These are phyloP conservation scores for Salvia hispanica DNA, from an alignment of 257 asterid genomes.

Conservation along the genomic window DNA sequence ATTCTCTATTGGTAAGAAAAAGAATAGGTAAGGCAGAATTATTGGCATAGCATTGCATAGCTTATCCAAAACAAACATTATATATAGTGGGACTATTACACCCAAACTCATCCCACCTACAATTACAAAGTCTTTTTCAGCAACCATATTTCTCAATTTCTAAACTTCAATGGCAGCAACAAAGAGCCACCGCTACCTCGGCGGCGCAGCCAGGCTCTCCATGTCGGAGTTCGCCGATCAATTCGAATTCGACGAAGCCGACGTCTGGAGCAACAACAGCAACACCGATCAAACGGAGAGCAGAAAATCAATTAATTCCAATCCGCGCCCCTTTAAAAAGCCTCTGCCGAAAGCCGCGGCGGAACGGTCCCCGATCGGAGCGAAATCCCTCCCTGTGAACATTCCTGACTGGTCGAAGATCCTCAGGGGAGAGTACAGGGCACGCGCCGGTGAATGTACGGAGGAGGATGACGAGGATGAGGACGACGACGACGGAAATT, in stretches of 20 bases:
- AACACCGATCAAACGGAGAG: constrained; percentile 32
- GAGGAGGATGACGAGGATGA: constrained; percentile 38
- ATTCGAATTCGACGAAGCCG: constrained; percentile 70
- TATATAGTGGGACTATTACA: constrained; percentile 12
- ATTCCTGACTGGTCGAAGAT: constrained; percentile 85
- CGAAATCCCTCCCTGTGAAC: constrained; percentile 69
- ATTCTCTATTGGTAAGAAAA: constrained; percentile 5
- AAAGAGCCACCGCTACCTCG: constrained; percentile 49
- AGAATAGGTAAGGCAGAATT: neutral
- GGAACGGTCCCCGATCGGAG: constrained; percentile 22
- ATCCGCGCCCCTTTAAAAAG: constrained; percentile 39
- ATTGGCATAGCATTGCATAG: constrained; percentile 22
- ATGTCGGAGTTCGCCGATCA: constrained; percentile 37
- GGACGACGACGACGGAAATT: constrained; percentile 35
- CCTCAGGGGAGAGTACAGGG: constrained; percentile 53
- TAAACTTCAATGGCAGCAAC: constrained; percentile 52
- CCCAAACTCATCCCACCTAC: neutral
- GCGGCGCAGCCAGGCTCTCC: constrained; percentile 33
- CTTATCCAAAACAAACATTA: constrained; percentile 54
- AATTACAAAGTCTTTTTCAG: neutral
- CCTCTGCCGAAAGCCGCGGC: constrained; percentile 33
- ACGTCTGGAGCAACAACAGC: constrained; percentile 53
- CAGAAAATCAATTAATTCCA: constrained; percentile 24
- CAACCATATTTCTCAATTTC: neutral
- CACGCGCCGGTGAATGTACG: constrained; percentile 28